These are phyloP conservation scores for Mucor sp. DNA, from an alignment of 371 early-diverging fungal species.

Conservation along the genomic window DNA sequence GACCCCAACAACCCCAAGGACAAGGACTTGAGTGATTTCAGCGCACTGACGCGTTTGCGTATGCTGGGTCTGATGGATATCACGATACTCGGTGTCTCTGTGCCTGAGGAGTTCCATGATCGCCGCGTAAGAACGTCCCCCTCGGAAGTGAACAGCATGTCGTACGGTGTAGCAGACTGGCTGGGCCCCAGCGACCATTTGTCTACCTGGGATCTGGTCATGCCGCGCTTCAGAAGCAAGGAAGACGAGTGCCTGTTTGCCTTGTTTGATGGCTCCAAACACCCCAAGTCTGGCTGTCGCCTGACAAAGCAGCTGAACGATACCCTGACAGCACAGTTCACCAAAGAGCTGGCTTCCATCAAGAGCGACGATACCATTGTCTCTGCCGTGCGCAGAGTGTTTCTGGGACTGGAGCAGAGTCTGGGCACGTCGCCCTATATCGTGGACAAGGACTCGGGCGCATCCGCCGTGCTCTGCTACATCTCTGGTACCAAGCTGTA, in stretches of 20 bases:
- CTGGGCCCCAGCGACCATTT: constrained; percentile 66
- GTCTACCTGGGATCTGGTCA: constrained; percentile 79
- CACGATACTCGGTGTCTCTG: constrained; percentile 74
- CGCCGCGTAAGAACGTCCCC: constrained; percentile 86
- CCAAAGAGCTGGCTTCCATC: constrained; percentile 69
- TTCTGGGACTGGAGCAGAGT: constrained; percentile 74
- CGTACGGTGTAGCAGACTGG: constrained; percentile 88
- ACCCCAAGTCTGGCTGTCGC: constrained; percentile 49
- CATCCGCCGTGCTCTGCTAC: constrained; percentile 76
- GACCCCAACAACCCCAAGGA: constrained; percentile 30
- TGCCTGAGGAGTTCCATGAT: constrained; percentile 81
- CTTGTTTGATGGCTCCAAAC: constrained; percentile 79
- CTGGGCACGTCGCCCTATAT: constrained; percentile 50
- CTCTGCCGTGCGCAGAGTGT: constrained; percentile 70
- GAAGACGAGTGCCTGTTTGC: constrained; percentile 90
- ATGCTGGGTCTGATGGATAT: constrained; percentile 89
- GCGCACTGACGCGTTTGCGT: constrained; percentile 69
- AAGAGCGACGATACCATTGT: constrained; percentile 56
- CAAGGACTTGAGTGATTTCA: constrained; percentile 76
- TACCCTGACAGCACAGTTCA: constrained; percentile 63
- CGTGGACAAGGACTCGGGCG: constrained; percentile 60
- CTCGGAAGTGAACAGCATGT: constrained; percentile 77
- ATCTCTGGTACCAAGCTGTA: constrained; percentile 78
- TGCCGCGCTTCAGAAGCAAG: constrained; percentile 75
- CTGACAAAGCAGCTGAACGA: constrained; percentile 76